A percentile compares a stretch with the other conserved stretches of the same genome.
phyloP scores from a whole-genome alignment of 2,329 filamentous ascomycete genomes.

The Botryosphaeria dothidea region DNA sequence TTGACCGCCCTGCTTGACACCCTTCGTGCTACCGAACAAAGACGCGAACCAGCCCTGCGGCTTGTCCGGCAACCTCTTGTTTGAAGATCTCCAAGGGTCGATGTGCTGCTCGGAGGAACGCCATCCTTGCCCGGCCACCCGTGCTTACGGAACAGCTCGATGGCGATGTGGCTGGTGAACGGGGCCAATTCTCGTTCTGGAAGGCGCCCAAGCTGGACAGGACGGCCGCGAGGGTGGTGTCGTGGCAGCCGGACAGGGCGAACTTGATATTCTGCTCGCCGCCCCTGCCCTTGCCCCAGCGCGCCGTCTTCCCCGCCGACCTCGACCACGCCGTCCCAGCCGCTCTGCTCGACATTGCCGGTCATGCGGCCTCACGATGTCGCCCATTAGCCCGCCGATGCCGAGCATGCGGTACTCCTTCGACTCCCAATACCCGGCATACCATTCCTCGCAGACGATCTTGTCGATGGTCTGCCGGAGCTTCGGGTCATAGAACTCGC shows the following conservation, averaged over 20 bases:
- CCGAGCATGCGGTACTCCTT: constrained; percentile 85
- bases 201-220: constrained; percentile 80
- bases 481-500: constrained; percentile 82
- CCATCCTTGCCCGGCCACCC: constrained; percentile 24
- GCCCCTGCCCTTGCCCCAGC: constrained; percentile 43
- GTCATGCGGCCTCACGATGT: constrained; percentile 64
- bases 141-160: constrained; percentile 78
- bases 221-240: constrained; percentile 84
- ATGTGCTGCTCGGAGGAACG: constrained; percentile 27
- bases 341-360: constrained; percentile 36
- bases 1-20: neutral
- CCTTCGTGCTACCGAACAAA: constrained; percentile 15
- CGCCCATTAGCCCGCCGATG: constrained; percentile 81
- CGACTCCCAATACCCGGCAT: constrained; percentile 79
- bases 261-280: constrained; percentile 65
- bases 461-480: constrained; percentile 68
- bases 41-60: constrained; percentile 14
- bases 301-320: constrained; percentile 36
- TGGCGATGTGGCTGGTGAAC: constrained; percentile 86
- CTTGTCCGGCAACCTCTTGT: neutral
- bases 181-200: constrained; percentile 79
- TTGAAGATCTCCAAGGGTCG: neutral
- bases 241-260: constrained; percentile 82
- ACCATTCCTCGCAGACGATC: constrained; percentile 91
- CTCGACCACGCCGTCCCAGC: constrained; percentile 42